phyloP scores from a whole-genome alignment of 140 eudicot genomes.

The Anethum foeniculum region DNA sequence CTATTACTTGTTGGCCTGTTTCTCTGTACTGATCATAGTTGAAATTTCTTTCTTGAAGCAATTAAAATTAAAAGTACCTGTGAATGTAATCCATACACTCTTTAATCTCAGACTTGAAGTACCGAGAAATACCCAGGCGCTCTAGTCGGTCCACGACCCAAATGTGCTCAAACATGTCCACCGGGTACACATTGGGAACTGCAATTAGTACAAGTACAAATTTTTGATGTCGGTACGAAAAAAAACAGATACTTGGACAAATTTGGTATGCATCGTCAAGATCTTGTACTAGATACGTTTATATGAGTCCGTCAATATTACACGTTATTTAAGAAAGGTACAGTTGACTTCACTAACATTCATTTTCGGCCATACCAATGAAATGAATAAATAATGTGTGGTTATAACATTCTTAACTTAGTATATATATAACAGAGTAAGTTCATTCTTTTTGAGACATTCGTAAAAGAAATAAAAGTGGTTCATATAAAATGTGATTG shows the following conservation, averaged over 20 bases:
- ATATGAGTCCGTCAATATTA: no score
- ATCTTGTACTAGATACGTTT: no score
- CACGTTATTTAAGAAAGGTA: no score
- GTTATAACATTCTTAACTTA: no score
- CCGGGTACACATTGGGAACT: constrained; percentile 96
- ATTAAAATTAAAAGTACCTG: constrained; percentile 27
- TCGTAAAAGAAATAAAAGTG: no score
- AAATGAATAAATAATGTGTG: no score
- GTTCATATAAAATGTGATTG: no score
- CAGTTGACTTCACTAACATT: no score
- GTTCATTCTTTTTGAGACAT: no score
- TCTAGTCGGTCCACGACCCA: constrained; percentile 82
- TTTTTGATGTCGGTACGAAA: background rate
- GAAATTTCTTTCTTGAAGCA: background rate
- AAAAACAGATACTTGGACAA: background rate
- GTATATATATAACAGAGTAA: no score
- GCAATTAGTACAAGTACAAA: background rate
- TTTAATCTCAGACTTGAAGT: constrained; percentile 59
- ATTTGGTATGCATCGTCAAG: background rate
- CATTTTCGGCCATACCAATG: no score
- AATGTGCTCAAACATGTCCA: constrained; percentile 86
- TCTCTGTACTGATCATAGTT: background rate
- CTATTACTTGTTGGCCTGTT: background rate
- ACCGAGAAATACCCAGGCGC: constrained; percentile 80
- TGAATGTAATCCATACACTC: constrained; percentile 53